Base-by-base conservation (phyloP, 2,329 filamentous ascomycete genomes). In the Diaporthe australafricana region DNA sequence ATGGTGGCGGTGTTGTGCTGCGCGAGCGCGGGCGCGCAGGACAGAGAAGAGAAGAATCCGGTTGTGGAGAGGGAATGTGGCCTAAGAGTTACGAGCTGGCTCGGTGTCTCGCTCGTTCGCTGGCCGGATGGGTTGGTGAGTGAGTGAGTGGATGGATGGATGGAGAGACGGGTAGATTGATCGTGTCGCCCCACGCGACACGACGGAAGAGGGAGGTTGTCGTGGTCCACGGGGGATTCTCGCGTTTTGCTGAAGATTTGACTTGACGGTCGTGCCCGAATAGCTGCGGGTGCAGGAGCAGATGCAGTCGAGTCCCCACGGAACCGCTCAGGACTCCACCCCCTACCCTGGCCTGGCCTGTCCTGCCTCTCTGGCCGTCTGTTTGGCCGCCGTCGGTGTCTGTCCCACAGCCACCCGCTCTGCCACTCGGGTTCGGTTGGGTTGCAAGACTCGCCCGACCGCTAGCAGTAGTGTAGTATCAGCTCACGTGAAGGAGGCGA, bases 1-100 rank as follows among this genome's bases (percentile, higher is more conserved):
- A 91, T 91, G 81, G 81, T 85, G 84, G 83, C 81, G 79, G 80
- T 76, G 77, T 72, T 77, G 75, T 60, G 68, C 53, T 73, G 74
- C 74, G 73, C 74, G 72, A 60, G 42, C 47, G 42, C 47, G 56
- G 74, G 60, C 72, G 72, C 73, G 73, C 74, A 74, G 73, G 55
- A 17, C 53, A 56, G 57, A 67, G 50, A 57, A 45, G 16, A 53
- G 45, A 27, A 50, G 30, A 27, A 20, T 38, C 42, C 27, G 60
- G 52, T n/a, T 16, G 30, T 22, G 35, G 55, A 50, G n/a, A 53
- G 40, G 63, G 47, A 42, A 42, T 52, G 35, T 55, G 40, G 63
- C 40, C 47, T 45, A 67, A 20, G 42, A 20, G 56, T 50, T 35
- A 35, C 35, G 53, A 35, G 60, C 14, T 50, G 60, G 42, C 20